A percentile compares a stretch with the other conserved stretches of the same genome.
These are phyloP conservation scores for Adansonia gregorii DNA, from an alignment of 441 rosid genomes.

Conservation along the genomic window DNA sequence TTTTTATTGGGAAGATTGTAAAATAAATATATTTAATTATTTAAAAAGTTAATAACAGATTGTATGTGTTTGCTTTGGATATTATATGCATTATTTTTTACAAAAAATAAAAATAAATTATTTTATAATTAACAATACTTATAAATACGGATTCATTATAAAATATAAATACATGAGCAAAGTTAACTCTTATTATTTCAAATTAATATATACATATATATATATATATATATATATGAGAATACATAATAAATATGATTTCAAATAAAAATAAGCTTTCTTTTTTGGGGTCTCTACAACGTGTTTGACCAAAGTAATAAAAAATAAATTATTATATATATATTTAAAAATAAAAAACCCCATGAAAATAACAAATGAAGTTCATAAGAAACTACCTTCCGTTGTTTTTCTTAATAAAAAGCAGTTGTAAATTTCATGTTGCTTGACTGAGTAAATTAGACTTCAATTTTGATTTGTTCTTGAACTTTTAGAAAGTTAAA, in stretches of 20 bases:
- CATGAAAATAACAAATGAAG: background rate
- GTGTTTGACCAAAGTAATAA: background rate
- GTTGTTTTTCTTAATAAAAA: background rate
- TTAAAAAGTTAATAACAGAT: background rate
- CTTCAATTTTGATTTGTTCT: background rate
- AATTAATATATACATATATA: too few relatives aligned
- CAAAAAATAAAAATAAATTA: background rate
- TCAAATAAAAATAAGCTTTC: background rate
- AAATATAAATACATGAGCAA: background rate
- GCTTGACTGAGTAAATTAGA: constrained; percentile 18
- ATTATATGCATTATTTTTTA: too few relatives aligned
- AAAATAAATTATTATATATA: background rate
- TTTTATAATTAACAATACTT: too few relatives aligned
- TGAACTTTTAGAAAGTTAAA: background rate
- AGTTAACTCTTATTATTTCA: background rate
- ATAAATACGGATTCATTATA: background rate
- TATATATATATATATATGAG: background rate
- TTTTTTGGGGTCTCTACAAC: background rate
- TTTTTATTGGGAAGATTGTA: background rate
- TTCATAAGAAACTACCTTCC: background rate
- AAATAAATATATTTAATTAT: background rate
- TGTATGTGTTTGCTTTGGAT: background rate
- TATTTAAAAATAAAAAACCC: background rate
- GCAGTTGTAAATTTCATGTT: background rate
- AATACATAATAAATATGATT: background rate